Evolutionary conservation across 2,329 filamentous ascomycete species (phyloP).

Genomic region (Ophiostoma sp.): DNA sequence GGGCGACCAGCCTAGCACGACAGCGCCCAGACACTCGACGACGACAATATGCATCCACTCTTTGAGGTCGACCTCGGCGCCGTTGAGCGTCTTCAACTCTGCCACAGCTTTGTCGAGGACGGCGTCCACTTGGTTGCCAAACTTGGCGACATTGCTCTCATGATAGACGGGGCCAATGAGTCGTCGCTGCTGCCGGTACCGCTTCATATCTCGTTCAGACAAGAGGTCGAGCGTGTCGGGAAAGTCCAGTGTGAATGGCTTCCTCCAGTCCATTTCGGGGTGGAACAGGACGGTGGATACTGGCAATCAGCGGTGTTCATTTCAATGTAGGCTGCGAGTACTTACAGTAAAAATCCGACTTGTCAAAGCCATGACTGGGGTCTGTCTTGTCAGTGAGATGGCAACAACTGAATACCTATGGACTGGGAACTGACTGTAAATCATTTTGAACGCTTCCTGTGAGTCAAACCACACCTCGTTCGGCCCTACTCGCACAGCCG

Average conservation of each 20-base stretch:
- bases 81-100: conserved; percentile 41
- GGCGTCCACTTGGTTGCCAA: conserved; percentile 44
- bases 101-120: conserved; percentile 42
- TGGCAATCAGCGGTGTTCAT: conserved; percentile 30
- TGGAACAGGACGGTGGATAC: conserved; percentile 49
- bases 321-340: background rate
- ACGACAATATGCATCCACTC: conserved; percentile 59
- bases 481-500: conserved; percentile 54
- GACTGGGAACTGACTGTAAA: conserved; percentile 45
- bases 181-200: conserved; percentile 52
- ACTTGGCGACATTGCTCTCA: conserved; percentile 44
- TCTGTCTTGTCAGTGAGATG: conserved; percentile 42
- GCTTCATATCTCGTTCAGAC: conserved; percentile 48
- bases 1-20: conserved; percentile 55
- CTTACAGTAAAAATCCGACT: conserved; percentile 55
- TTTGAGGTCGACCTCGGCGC: conserved; percentile 48
- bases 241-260: conserved; percentile 38
- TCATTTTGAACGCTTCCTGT: conserved; percentile 48
- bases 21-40: conserved; percentile 53
- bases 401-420: background rate
- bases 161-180: conserved; percentile 53
- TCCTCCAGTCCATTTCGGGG: conserved; percentile 44
- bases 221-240: conserved; percentile 52
- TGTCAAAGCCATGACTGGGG: conserved; percentile 50
- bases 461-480: conserved; percentile 56